Base-by-base conservation (phyloP, 148 eudicot genomes). In the Hydrangea macrophylla region DNA sequence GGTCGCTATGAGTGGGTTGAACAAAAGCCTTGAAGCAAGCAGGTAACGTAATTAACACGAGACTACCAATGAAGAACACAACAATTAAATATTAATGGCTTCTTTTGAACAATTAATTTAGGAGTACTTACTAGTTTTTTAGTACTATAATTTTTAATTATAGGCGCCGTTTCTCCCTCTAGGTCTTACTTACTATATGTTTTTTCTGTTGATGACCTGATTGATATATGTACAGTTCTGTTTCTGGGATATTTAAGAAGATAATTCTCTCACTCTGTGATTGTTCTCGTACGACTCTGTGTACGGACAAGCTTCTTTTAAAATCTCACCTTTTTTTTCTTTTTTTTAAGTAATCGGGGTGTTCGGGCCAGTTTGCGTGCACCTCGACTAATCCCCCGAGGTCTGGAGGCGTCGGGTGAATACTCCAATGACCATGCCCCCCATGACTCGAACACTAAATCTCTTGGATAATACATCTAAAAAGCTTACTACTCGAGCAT, bases 1-100 rank as follows among this genome's bases (percentile, higher is more conserved):
- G 98, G 98, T 22, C 95, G 92, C 17, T 90, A 82, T 70, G 88
- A 90, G 63, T 93, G 98, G 98, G 76, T 80, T 71, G 50, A 55
- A 65, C n/a, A 55, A n/a, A 84, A 85, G 70, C 90, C 85, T 58
- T 87, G 86, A 90, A 63, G 27, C n/a, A n/a, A n/a, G n/a, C n/a
- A 56, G 59, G 28, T 5, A 6, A 53, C 22, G 42, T 40, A 12
- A n/a, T n/a, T n/a, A n/a, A n/a, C 10, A 24, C 26, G 5, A 17
- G 31, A 11, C n/a, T n/a, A n/a, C n/a, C n/a, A 24, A 54, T 12
- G 36, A 32, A 70, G 58, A 11, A 13, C 50, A 12, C 28, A 50
- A 35, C n/a, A n/a, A n/a, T n/a, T n/a, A n/a, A n/a, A n/a, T n/a
- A n/a, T n/a, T n/a, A n/a, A n/a, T 23, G 32, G 9, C n/a, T 17